phyloP scores from a whole-genome alignment of 164 flowering plant genomes.

The Kalanchoe fedtschenkoi region DNA sequence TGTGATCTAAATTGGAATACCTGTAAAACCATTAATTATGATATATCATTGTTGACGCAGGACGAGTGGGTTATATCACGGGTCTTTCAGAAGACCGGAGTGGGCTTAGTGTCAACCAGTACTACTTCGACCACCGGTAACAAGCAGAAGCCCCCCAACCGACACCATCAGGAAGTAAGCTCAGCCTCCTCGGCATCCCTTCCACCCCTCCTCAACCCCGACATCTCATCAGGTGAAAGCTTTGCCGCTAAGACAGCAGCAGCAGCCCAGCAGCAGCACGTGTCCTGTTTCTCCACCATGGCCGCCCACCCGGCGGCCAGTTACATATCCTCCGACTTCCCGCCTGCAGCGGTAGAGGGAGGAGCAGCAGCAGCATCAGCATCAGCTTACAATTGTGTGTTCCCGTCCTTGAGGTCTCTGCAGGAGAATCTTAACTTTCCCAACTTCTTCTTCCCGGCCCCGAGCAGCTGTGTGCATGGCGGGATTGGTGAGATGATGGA shows the following conservation, averaged over 20 bases:
- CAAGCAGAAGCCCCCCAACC: slow-evolving; percentile 5
- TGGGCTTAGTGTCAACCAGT: too few relatives aligned
- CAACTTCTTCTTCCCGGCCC: slow-evolving; percentile 27
- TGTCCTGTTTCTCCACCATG: slow-evolving; percentile 97
- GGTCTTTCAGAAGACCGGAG: slow-evolving; percentile 53
- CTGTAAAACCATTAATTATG: background rate
- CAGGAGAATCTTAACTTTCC: slow-evolving; percentile 76
- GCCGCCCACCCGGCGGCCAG: slow-evolving; percentile 9
- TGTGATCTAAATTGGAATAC: too few relatives aligned
- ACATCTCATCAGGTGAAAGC: slow-evolving; percentile 21
- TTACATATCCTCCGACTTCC: background rate
- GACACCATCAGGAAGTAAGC: slow-evolving; percentile 26
- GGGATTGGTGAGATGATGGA: slow-evolving; percentile 16
- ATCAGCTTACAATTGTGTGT: too few relatives aligned
- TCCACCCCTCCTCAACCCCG: slow-evolving; percentile 44
- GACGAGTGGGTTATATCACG: slow-evolving; percentile 90
- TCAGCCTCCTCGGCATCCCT: slow-evolving; percentile 53
- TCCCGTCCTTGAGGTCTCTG: slow-evolving; percentile 52
- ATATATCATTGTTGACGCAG: slow-evolving; percentile 15
- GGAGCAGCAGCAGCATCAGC: too few relatives aligned
- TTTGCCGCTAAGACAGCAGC: slow-evolving; percentile 35
- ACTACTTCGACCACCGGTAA: too few relatives aligned
- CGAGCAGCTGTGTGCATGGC: background rate
- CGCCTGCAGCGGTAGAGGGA: slow-evolving; percentile 1
- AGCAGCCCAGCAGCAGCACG: slow-evolving; percentile 74